A percentile compares a stretch with the other conserved stretches of the same genome.
Conservation (phyloP, 345 rosid species). For the Populus deltoides region DNA sequence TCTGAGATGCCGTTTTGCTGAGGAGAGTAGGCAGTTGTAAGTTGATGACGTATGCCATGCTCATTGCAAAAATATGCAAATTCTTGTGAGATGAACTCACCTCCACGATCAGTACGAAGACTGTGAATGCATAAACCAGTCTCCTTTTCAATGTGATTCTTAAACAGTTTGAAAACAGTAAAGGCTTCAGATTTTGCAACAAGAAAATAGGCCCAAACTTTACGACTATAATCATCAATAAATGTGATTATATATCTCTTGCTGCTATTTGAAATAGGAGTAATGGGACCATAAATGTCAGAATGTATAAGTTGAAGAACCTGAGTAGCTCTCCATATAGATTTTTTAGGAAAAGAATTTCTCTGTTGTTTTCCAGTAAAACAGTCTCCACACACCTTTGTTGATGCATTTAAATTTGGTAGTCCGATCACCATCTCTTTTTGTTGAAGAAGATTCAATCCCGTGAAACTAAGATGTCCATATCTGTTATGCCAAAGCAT, state of each 20-base stretch:
- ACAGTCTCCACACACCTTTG: background rate
- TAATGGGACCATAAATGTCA: slow-evolving; percentile 3
- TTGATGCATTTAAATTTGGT: background rate
- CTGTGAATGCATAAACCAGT: background rate
- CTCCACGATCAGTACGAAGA: background rate
- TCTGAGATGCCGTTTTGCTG: background rate
- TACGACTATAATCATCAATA: background rate
- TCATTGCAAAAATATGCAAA: background rate
- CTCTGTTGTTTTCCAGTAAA: background rate
- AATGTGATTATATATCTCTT: background rate
- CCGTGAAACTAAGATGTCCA: background rate
- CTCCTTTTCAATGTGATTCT: background rate
- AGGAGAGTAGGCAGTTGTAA: background rate
- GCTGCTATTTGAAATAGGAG: background rate
- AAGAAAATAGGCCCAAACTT: no score
- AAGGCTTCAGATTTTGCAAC: background rate
- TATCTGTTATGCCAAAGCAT: slow-evolving; percentile 1
- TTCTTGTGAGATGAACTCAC: background rate
- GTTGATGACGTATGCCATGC: background rate
- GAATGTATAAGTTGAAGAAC: background rate
- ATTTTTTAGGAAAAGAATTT: background rate
- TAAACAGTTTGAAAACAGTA: background rate
- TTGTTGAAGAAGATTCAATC: background rate
- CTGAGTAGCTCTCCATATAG: background rate
- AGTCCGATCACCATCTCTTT: background rate